A percentile compares a stretch with the other conserved stretches of the same genome.
Conservation (phyloP, 345 rosid species). For the Abelmoschus esculentus region DNA sequence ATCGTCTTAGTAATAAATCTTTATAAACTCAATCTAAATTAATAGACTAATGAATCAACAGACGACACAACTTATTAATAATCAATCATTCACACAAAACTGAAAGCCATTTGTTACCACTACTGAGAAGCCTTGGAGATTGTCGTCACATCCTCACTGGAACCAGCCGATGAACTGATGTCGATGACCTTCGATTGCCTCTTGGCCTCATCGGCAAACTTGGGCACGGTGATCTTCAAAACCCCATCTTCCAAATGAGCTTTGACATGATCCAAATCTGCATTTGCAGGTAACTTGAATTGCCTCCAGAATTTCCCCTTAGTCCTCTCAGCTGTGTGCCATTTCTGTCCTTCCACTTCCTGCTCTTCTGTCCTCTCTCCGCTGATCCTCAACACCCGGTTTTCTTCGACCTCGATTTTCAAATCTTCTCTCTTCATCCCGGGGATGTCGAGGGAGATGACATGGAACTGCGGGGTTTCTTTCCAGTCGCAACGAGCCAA, state of each 20-base stretch:
- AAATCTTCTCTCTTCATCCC: not conserved
- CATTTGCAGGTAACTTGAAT: not conserved
- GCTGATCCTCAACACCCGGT: not conserved
- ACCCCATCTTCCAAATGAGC: conserved; percentile 1
- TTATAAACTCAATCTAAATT: no score
- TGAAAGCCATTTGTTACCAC: no score
- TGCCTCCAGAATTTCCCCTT: not conserved
- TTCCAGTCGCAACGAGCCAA: not conserved
- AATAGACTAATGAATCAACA: no score
- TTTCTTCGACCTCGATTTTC: not conserved
- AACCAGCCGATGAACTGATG: not conserved
- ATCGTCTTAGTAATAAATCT: no score
- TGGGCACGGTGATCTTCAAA: not conserved
- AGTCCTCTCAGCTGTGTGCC: not conserved
- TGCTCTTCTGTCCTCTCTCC: not conserved
- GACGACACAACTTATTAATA: no score
- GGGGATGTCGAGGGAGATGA: not conserved
- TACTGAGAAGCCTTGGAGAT: not conserved
- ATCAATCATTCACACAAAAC: no score
- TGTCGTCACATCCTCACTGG: not conserved
- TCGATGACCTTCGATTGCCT: not conserved
- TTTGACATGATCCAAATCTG: not conserved
- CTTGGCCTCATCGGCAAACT: not conserved
- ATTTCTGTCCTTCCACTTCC: not conserved
- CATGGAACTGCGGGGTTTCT: not conserved